These are phyloP conservation scores for Fusarium duplospermum DNA, from an alignment of 2,329 filamentous ascomycete species.

Conservation along the genomic window DNA sequence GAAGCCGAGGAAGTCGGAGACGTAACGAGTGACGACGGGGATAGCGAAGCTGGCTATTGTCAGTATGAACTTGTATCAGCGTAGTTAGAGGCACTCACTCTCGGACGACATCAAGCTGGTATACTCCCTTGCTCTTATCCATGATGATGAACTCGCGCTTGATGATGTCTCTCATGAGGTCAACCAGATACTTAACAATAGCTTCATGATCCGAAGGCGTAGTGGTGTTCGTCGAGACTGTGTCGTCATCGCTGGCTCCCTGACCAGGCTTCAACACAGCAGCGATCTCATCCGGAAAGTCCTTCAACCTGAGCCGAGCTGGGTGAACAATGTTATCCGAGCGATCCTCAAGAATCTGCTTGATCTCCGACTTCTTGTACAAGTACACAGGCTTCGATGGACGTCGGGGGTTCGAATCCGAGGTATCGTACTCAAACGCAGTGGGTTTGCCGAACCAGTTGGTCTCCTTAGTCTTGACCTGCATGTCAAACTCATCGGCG, in stretches of 20 bases:
- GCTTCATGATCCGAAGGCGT: neutral
- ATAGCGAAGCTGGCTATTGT: constrained; percentile 31
- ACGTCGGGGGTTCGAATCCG: neutral
- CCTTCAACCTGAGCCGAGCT: neutral
- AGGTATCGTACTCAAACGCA: neutral
- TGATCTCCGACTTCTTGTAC: neutral
- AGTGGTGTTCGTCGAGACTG: neutral
- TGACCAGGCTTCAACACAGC: neutral
- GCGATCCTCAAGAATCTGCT: neutral
- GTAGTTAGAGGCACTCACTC: constrained; percentile 21
- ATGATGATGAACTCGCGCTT: constrained; percentile 23
- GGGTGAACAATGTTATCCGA: neutral
- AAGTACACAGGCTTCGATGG: neutral
- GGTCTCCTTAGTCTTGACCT: neutral
- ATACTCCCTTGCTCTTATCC: constrained; percentile 5
- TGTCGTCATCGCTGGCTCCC: neutral
- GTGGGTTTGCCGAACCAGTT: neutral
- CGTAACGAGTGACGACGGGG: constrained; percentile 35
- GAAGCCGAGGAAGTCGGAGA: constrained; percentile 40
- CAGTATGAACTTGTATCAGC: neutral
- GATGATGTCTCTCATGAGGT: constrained; percentile 23
- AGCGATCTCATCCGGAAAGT: neutral
- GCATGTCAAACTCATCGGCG: constrained; percentile 2
- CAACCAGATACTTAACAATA: constrained; percentile 7
- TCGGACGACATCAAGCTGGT: constrained; percentile 33